Evolutionary conservation across 441 rosid species (phyloP).

Genomic region (Arabidopsis lyrata): DNA sequence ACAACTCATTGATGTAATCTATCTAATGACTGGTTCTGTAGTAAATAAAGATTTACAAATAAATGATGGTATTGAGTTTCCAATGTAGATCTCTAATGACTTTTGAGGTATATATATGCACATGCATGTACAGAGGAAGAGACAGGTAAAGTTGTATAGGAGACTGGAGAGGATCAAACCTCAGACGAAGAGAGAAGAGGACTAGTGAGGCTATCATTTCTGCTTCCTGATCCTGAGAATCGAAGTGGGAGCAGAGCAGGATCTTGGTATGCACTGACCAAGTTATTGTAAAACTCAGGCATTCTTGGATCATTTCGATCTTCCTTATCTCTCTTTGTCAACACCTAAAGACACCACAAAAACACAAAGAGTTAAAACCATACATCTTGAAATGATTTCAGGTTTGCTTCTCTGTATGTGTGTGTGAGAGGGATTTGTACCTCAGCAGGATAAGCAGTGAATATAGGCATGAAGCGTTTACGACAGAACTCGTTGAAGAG

Average conservation of each 20-base stretch:
- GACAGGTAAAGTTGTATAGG: not conserved
- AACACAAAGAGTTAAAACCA: conserved; percentile 18
- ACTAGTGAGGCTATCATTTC: conserved; percentile 60
- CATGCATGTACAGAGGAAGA: conserved; percentile 28
- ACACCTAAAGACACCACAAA: conserved; percentile 55
- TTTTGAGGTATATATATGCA: conserved; percentile 30
- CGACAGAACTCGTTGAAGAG: conserved; percentile 97
- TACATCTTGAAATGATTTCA: conserved; percentile 2
- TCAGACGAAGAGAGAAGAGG: conserved; percentile 69
- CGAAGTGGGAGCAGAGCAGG: conserved; percentile 77
- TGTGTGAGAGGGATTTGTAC: conserved; percentile 43
- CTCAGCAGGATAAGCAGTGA: conserved; percentile 84
- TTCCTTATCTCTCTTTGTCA: conserved; percentile 78
- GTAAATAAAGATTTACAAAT: conserved; percentile 19
- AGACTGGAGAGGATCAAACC: conserved; percentile 45
- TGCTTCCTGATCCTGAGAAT: conserved; percentile 55
- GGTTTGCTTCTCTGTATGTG: not conserved
- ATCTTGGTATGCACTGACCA: conserved; percentile 79
- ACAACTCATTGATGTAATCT: not conserved
- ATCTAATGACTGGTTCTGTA: conserved; percentile 25
- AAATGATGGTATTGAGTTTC: conserved; percentile 14
- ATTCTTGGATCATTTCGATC: conserved; percentile 64
- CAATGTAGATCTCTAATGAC: conserved; percentile 15
- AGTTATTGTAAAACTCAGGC: conserved; percentile 59
- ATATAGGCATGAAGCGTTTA: conserved; percentile 90